Evolutionary conservation across 805 yeast genomes (phyloP).

Genomic region (Ogataea kodamae): DNA sequence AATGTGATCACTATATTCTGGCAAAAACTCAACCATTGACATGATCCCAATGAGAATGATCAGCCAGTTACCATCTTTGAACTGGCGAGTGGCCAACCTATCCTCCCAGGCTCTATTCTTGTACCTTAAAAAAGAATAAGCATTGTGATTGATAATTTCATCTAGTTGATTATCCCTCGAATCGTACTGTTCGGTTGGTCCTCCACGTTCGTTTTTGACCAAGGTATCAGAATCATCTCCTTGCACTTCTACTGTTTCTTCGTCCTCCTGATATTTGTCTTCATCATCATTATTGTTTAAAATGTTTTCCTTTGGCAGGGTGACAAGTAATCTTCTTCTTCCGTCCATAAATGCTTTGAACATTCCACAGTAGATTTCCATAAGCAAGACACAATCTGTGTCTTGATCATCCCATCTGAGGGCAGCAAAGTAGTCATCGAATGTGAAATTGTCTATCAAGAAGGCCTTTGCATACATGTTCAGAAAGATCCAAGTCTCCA

Average conservation of each 20-base stretch:
- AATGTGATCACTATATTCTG: constrained; percentile 49
- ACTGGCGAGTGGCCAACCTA: constrained; percentile 66
- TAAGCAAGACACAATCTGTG: constrained; percentile 49
- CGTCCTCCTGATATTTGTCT: constrained; percentile 25
- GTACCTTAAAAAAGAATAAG: constrained; percentile 48
- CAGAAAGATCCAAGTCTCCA: constrained; percentile 74
- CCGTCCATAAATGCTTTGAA: constrained; percentile 51
- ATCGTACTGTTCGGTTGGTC: constrained; percentile 24
- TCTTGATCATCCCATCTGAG: constrained; percentile 45
- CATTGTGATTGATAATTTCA: constrained; percentile 39
- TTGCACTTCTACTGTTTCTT: too few species aligned
- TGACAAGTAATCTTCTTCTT: constrained; percentile 29
- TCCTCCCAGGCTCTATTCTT: constrained; percentile 73
- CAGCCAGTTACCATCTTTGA: constrained; percentile 85
- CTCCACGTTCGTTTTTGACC: constrained; percentile 23
- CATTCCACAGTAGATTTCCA: constrained; percentile 67
- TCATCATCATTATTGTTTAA: constrained; percentile 22
- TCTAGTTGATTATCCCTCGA: too few species aligned
- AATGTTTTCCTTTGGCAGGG: constrained; percentile 28
- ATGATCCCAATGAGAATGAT: constrained; percentile 71
- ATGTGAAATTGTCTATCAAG: constrained; percentile 67
- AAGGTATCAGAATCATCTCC: constrained; percentile 15
- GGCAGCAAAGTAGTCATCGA: constrained; percentile 70
- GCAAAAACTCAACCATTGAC: constrained; percentile 54
- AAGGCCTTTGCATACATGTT: constrained; percentile 67